Evolutionary conservation across 441 rosid genomes (phyloP), one percentile per base, ranked within the genome.

Genomic region (Populus trichocarpa): DNA sequence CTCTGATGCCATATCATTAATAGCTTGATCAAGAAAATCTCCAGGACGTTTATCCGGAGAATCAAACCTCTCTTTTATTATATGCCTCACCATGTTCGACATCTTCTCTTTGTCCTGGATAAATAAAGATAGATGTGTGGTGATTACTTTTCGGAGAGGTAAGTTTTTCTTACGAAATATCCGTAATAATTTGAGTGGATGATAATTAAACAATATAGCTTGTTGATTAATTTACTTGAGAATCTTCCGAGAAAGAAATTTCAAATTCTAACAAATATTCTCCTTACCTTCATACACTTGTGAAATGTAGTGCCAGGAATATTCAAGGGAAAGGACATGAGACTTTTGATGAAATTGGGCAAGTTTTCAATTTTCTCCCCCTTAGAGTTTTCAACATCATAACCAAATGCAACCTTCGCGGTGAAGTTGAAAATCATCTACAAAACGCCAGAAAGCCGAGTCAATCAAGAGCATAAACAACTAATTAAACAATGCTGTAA

Each of bases 241-340:
- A 14, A 5, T 13, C 3, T 4, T 46, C 20, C 16, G 57, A 46
- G 20, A 46, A 40, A 11, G 57, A 46, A 14, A 46, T 71, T 5
- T 22, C 26, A 9, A 72, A 23, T 12, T 63, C 14, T 13, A 23
- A 14, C 30, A 61, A 18, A 0, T 1, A 10, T 18, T 8, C 18
- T 9, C 7, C 10, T 68, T 78, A 86, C 87, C 83, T 79, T 67
- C 61, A 84, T 75, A 73, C 87, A 81, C 57, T 76, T 82, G 67
- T 83, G 72, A 70, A 73, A 83, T 2, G 83, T 40, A 14, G 87
- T 86, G 20, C 87, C 87, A 10, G 87, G 87, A 28, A 86, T 20
- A 50, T 84, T 83, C 61, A 83, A 13, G 12, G 89, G 86, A 61
- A 86, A 78, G 38, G 86, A 38, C 78, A 83, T 46, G 14, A 83